These are phyloP conservation scores for Rhodotorula sp. DNA, from an alignment of 1,284 basidiomycete genomes.

Conservation along the genomic window DNA sequence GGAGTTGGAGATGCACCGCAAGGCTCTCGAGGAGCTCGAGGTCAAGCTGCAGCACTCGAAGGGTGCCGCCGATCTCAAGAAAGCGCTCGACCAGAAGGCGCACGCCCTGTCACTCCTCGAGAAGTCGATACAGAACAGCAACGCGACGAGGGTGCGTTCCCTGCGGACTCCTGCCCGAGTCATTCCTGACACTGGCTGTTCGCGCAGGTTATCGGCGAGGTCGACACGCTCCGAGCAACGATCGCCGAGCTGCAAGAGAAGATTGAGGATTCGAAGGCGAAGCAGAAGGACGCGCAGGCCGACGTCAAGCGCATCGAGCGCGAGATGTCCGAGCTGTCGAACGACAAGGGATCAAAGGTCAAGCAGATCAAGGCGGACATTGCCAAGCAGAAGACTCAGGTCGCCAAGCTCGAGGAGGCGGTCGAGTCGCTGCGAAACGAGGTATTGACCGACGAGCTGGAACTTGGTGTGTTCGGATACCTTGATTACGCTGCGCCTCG, in stretches of 20 bases:
- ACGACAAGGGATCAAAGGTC: conserved; percentile 96
- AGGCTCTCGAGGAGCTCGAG: conserved; percentile 60
- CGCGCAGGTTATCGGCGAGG: conserved; percentile 71
- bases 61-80: conserved; percentile 68
- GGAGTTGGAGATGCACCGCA: conserved; percentile 58
- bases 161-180: conserved; percentile 7
- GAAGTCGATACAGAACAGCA: conserved; percentile 82
- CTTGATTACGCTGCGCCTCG: background rate
- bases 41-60: conserved; percentile 59
- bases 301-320: conserved; percentile 85
- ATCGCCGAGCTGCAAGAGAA: conserved; percentile 67
- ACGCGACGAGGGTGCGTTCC: conserved; percentile 71
- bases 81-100: conserved; percentile 81
- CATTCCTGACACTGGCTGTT: background rate
- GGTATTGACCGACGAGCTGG: conserved; percentile 78
- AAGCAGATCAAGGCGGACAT: conserved; percentile 86
- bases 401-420: conserved; percentile 73
- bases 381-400: conserved; percentile 70
- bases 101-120: conserved; percentile 82
- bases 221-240: conserved; percentile 67
- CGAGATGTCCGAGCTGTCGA: conserved; percentile 98
- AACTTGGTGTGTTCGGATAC: conserved; percentile 63
- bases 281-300: conserved; percentile 69
- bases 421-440: conserved; percentile 88
- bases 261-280: conserved; percentile 66